These are phyloP conservation scores for Naganishia sp. DNA, from an alignment of 1,284 basidiomycete genomes.

Conservation along the genomic window DNA sequence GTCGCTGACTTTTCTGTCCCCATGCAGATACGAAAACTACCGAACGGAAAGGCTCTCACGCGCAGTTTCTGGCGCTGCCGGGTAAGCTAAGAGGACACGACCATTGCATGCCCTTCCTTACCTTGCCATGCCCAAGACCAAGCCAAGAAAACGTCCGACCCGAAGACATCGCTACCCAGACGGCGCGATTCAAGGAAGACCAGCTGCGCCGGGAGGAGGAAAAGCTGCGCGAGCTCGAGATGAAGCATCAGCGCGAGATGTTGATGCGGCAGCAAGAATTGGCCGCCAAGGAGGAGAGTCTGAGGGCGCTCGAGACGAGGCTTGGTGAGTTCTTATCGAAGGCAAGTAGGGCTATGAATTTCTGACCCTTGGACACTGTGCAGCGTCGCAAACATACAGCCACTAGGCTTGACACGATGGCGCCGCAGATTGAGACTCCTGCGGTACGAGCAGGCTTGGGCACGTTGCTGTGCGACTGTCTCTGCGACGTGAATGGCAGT, in stretches of 20 bases:
- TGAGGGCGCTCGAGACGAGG: slow-evolving; percentile 55
- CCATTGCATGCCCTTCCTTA: too few relatives aligned
- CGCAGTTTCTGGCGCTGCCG: slow-evolving; percentile 80
- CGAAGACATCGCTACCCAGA: slow-evolving; percentile 95
- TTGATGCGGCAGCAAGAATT: slow-evolving; percentile 98
- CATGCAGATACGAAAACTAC: slow-evolving; percentile 71
- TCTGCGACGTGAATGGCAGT: too few relatives aligned
- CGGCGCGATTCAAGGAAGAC: slow-evolving; percentile 96
- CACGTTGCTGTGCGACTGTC: too few relatives aligned
- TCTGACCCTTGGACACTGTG: not conserved
- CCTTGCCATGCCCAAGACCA: slow-evolving; percentile 26
- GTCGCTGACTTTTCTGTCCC: slow-evolving; percentile 33
- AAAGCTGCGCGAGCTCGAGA: slow-evolving; percentile 97
- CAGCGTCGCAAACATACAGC: slow-evolving; percentile 23
- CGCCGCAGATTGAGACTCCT: too few relatives aligned
- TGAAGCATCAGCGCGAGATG: slow-evolving; percentile 98
- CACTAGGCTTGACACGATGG: not conserved
- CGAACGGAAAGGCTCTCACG: slow-evolving; percentile 97
- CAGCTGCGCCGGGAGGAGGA: slow-evolving; percentile 97
- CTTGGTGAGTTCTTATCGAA: slow-evolving; percentile 41
- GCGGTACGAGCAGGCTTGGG: too few relatives aligned
- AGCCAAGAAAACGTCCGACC: slow-evolving; percentile 86
- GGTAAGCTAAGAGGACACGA: slow-evolving; percentile 59
- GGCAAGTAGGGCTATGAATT: not conserved
- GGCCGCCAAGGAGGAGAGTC: slow-evolving; percentile 80